Conservation (phyloP, 108 stramenopile genomes). For the Cyclotella atomus region DNA sequence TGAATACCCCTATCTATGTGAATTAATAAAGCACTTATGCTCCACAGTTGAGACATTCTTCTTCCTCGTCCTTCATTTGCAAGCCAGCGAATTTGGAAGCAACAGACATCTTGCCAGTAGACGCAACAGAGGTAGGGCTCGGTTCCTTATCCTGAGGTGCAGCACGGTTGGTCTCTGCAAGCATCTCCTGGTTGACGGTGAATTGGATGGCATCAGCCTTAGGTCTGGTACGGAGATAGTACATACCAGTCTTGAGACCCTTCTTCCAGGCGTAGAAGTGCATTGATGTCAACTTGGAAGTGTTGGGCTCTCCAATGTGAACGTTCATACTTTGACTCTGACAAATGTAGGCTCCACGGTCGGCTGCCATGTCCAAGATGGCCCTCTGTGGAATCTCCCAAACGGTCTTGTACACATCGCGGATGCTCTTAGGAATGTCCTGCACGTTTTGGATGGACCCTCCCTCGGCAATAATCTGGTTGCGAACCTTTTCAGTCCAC, state of each 20-base stretch:
- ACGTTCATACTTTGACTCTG: slow-evolving; percentile 99
- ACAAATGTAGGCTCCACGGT: slow-evolving; percentile 98
- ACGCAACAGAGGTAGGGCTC: slow-evolving; percentile 34
- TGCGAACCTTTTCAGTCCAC: slow-evolving; percentile 96
- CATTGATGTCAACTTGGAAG: slow-evolving; percentile 94
- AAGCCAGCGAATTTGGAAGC: slow-evolving; percentile 51
- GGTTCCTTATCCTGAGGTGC: slow-evolving; percentile 43
- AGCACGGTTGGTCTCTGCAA: slow-evolving; percentile 56
- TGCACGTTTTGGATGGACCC: slow-evolving; percentile 94
- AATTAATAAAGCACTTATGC: slow-evolving; percentile 46
- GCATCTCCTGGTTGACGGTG: slow-evolving; percentile 95
- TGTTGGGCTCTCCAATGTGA: slow-evolving; percentile 97
- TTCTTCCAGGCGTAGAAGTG: slow-evolving; percentile 99
- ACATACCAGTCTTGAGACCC: slow-evolving; percentile 99
- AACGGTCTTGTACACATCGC: slow-evolving; percentile 99
- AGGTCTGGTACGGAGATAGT: slow-evolving; percentile 98
- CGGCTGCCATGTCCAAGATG: slow-evolving; percentile 99
- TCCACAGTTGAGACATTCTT: slow-evolving; percentile 90
- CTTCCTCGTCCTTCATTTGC: slow-evolving; percentile 76
- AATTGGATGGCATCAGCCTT: slow-evolving; percentile 99
- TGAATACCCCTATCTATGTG: neutral
- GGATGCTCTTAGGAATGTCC: slow-evolving; percentile 92
- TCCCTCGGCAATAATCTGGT: slow-evolving; percentile 96
- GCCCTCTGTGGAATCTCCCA: slow-evolving; percentile 97
- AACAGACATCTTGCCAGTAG: slow-evolving; percentile 40